Evolutionary conservation across 2,329 filamentous ascomycete species (phyloP), one percentile per base, ranked within the genome.

Genomic region (Cryoendolithus antarcticus): DNA sequence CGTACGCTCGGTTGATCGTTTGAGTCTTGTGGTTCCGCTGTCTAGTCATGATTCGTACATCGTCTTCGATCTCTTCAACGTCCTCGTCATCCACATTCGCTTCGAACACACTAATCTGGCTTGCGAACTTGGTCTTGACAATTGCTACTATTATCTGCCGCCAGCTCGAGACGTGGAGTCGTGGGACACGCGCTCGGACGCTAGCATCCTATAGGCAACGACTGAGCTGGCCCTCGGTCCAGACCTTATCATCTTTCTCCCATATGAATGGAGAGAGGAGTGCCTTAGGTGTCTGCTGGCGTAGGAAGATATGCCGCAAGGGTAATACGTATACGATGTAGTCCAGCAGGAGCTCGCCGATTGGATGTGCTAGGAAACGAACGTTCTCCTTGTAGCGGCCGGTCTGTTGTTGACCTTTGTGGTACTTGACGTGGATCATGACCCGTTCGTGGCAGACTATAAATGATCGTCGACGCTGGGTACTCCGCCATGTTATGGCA

Each of bases 121-220:
- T 37, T 7, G 41, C 43, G 29, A 45, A 45, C 27, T 45, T 41
- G 13, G 40, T 45, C 29, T 45, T 45, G 24, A 43, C 38, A 30
- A 45, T 45, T 9, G 43, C 43, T 15, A 43, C 40, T 11, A 38
- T 43, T 11, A 43, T 43, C 35, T 45, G 43, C 32, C 43, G 34
- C 43, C 34, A 45, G 30, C 38, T 43, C 3, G 34, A 34, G 35
- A 45, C 19, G 30, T 35, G 34, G 12, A 45, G 35, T 7, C 34
- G 40, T 29, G 38, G 38, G 4, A 45, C 21, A 6, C 15, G 31
- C 9, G 40, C 40, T 9, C 43, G 37, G 13, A 24, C 13, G 21
- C 38, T 35, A 10, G 43, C 40, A 8, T 35, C 37, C 30, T 38
- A 34, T 4, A 45, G 35, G 29, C 30, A 40, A n/a, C 32, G 37